Evolutionary conservation across 176 grass and related monocot species (phyloP), one percentile per base, ranked within the genome.

Genomic region (Musa schizocarpa): DNA sequence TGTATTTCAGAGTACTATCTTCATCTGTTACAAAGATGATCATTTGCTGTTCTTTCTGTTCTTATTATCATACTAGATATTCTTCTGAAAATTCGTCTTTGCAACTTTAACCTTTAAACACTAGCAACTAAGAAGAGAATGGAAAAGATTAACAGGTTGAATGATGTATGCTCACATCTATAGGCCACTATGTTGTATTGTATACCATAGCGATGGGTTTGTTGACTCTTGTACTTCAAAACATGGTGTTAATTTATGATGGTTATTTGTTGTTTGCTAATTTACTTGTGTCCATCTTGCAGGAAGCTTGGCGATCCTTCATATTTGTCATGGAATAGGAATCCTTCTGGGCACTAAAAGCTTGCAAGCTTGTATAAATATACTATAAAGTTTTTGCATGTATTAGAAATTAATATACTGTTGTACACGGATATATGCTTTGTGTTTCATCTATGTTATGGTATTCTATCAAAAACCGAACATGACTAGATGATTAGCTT

Each of bases 291-390:
- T 54, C 13, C 17, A 26, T 80, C n/a, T 80, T 73, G 58, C 78
- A 80, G 78, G 69, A 73, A 80, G 52, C 78, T 80, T 29, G 69
- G 68, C 11, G 78, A 80, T 63, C 69, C 68, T 54, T 64, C 69
- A n/a, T 73, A 64, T 19, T 20, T 80, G 43, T 73, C 78, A 63
- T 65, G 78, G 78, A 80, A 63, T 43, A 80, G 69, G 27, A 80
- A 27, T 71, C 78, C 69, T 53, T 64, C 16, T 8, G 57, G 57
- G 14, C 65, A 20, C 65, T 79, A 48, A 58, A 10, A 11, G 50
- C 20, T 51, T 69, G 8, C 48, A 50, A 19, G 11, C 48, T 50
- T 19, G 19, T 29, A 9, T 17, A 3, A n/a, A 13, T 69, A 23
- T 69, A 13, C 4, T n/a, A 51, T 50, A 4, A n/a, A 70, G 34